Percentiles rank a stretch among this genome's conserved stretches.
Evolutionary conservation across 495 filamentous ascomycete genomes (phyloP).

Genomic region (Neurospora sublineolata): DNA sequence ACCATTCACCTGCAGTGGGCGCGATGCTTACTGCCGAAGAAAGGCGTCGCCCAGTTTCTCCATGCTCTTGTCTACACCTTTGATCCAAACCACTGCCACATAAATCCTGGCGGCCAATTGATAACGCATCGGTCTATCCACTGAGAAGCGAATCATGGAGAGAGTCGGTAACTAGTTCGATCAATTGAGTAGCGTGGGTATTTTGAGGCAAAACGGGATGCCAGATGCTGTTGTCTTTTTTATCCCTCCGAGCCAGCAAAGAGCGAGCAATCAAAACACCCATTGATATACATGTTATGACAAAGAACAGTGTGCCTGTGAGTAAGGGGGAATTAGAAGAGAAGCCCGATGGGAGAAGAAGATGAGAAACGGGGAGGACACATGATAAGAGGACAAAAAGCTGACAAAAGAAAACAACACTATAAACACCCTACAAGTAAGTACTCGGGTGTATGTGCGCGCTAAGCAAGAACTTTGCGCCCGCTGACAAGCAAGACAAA

Average conservation of each 20-base stretch:
- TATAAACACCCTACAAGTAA: slow-evolving; percentile 8
- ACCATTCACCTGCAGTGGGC: neutral
- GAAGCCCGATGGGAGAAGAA: slow-evolving; percentile 3
- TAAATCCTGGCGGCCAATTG: neutral
- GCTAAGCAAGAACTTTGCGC: slow-evolving; percentile 1
- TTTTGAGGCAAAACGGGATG: neutral
- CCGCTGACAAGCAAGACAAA: slow-evolving; percentile 2
- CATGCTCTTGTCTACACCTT: neutral
- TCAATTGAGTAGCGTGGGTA: neutral
- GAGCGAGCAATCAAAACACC: slow-evolving; percentile 20
- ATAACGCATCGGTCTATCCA: neutral
- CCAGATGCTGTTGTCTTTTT: neutral
- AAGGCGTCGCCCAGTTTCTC: neutral
- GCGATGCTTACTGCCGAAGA: neutral
- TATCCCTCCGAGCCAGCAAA: slow-evolving; percentile 25
- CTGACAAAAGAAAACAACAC: slow-evolving; percentile 23
- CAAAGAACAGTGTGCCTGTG: slow-evolving; percentile 10
- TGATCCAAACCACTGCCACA: neutral
- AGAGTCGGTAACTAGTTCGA: neutral
- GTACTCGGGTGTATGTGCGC: slow-evolving; percentile 1
- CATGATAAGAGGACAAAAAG: slow-evolving; percentile 9
- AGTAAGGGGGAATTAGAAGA: neutral
- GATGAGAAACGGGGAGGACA: neutral
- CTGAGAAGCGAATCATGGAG: neutral
- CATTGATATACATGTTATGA: slow-evolving; percentile 40